Evolutionary conservation across 2,329 filamentous ascomycete species (phyloP).

Genomic region (Rhynchosporium secalis): DNA sequence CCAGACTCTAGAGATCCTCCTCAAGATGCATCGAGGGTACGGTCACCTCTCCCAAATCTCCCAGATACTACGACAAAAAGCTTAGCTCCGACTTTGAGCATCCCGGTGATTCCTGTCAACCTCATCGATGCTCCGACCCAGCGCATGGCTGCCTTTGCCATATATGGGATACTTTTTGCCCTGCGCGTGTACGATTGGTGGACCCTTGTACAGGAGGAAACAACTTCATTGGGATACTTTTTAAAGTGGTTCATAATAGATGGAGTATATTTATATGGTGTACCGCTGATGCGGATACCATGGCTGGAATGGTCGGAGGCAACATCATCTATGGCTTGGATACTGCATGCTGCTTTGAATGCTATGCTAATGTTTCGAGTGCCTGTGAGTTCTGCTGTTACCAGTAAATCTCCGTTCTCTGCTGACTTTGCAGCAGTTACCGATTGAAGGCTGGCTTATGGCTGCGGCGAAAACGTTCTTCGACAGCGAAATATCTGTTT

Average conservation of each 20-base stretch:
- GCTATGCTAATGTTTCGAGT: slow-evolving; percentile 92
- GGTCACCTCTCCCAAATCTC: slow-evolving; percentile 35
- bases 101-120: slow-evolving; percentile 75
- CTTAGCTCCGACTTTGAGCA: slow-evolving; percentile 23
- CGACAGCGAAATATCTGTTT: slow-evolving; percentile 89
- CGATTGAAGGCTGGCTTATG: slow-evolving; percentile 71
- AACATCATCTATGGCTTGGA: slow-evolving; percentile 68
- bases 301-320: slow-evolving; percentile 84
- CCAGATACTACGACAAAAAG: slow-evolving; percentile 28
- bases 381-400: slow-evolving; percentile 53
- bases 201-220: slow-evolving; percentile 74
- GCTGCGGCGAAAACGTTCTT: slow-evolving; percentile 79
- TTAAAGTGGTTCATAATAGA: slow-evolving; percentile 93
- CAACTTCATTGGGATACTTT: slow-evolving; percentile 86
- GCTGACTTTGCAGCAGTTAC: slow-evolving; percentile 52
- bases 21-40: slow-evolving; percentile 27
- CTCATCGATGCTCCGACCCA: slow-evolving; percentile 89
- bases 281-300: slow-evolving; percentile 87
- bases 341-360: slow-evolving; percentile 71
- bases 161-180: slow-evolving; percentile 73
- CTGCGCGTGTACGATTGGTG: slow-evolving; percentile 90
- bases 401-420: not conserved
- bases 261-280: slow-evolving; percentile 79
- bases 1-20: slow-evolving; percentile 39
- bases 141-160: slow-evolving; percentile 78